Percentiles rank a stretch among this genome's conserved stretches.
phyloP scores from a whole-genome alignment of 331 rosid genomes.

The Pyrus hybrid region DNA sequence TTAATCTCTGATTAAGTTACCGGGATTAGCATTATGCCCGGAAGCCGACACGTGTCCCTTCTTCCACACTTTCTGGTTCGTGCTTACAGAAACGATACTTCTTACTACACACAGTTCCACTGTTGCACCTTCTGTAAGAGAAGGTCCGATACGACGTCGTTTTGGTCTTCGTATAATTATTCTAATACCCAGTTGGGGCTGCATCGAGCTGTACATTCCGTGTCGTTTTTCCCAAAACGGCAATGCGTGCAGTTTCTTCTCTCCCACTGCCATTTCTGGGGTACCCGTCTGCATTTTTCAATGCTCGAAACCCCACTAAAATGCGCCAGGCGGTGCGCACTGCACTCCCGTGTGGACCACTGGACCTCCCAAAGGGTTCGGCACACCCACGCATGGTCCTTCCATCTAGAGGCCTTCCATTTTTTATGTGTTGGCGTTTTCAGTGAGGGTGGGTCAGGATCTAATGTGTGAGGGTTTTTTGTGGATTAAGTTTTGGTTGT shows the following conservation, averaged over 20 bases:
- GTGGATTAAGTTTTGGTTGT: no score
- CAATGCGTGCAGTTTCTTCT: not conserved
- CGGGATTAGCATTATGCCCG: slow-evolving; percentile 1
- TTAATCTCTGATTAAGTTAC: no score
- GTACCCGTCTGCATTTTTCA: not conserved
- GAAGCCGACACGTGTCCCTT: slow-evolving; percentile 11
- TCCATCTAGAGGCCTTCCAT: not conserved
- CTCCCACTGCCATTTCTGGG: not conserved
- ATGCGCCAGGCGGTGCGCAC: not conserved
- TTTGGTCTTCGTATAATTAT: not conserved
- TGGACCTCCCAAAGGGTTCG: not conserved
- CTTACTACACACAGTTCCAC: not conserved
- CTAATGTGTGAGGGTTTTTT: no score
- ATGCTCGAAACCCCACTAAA: not conserved
- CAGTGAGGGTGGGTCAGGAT: not conserved
- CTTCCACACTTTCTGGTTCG: not conserved
- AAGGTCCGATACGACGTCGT: not conserved
- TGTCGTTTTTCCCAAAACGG: slow-evolving; percentile 26
- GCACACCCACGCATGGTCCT: not conserved
- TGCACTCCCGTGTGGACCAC: not conserved
- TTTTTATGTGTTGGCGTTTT: slow-evolving; percentile 21
- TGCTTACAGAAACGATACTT: not conserved
- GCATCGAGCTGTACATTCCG: slow-evolving; percentile 13
- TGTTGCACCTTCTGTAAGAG: not conserved
- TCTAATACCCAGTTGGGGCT: not conserved